Base-by-base conservation (phyloP, 148 eudicot genomes). In the Vaccinium vitisidaea region DNA sequence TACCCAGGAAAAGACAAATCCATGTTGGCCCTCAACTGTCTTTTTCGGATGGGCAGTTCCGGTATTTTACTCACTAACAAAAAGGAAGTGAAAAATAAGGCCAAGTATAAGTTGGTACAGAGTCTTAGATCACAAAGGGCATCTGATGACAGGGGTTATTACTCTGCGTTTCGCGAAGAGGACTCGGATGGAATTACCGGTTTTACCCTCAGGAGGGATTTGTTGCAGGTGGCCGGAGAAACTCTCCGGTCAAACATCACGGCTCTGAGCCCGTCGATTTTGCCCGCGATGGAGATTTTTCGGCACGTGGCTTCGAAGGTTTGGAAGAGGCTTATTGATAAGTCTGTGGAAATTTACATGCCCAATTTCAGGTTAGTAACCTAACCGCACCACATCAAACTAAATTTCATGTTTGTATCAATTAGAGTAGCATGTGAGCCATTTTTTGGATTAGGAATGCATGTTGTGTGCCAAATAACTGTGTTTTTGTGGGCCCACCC, bases 21-120 rank as follows among this genome's bases (percentile, higher is more conserved):
- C 39, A 93, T 89, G 88, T 50, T 93, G 85, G 82, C 88, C 16
- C 84, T 94, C 8, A 94, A 93, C 77, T 93, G 98, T 65, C 36
- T 91, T 12, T 94, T 94, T 54, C 91, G 98, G n/a, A 91, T 89
- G 93, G 98, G 98, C 10, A 89, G 93, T 79, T 94, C 93, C 0
- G 94, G 91, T 0, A 83, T 94, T 67, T 83, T 93, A 83, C 61
- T 94, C 1, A 81, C 86, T 1, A 94, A 93, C 86, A 86, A 77
- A 53, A 87, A 80, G 25, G 65, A 83, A 13, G 84, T 82, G 2
- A 85, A 21, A 77, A 82, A 52, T 0, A 52, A 12, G 2, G 86
- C 95, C 0, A 94, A 94, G 39, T 94, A 94, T 39, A 85, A 78
- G 78, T 81, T 94, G 14, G 30, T 88, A 23, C 74, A 74, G 84